Base-by-base conservation (phyloP, 2,329 filamentous ascomycete species). In the Arthrobotrys conoides region DNA sequence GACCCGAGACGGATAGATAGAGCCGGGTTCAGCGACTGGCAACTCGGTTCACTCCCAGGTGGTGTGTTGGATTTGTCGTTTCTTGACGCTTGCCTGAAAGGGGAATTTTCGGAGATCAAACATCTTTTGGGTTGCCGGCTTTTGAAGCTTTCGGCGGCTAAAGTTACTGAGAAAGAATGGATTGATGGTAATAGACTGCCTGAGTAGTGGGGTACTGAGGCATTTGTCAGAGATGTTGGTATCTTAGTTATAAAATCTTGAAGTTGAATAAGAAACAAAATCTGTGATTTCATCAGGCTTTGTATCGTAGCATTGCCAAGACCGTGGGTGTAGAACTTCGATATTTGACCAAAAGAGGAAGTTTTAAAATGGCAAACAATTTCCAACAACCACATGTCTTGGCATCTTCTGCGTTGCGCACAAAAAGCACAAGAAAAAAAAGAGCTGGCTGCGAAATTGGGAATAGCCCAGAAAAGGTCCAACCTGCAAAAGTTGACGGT, bases 391-490 rank as follows among this genome's bases (percentile, higher is more conserved):
- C 65, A 76, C 65, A 64, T 63, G 63, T 69, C 72, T 76, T 76
- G 72, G 65, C 66, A 36, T 6, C 24, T 5, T 14, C 41, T 55
- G 73, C n/a, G 73, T 77, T 77, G 73, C 73, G 67, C 73, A 77
- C 73, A 77, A 77, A 77, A 70, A 41, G 53, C 66, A 48, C 44
- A 22, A 49, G 30, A 64, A 51, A 71, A 77, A 77, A 77, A 77
- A 68, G 70, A 77, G 67, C 55, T 68, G 63, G 59, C 73, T 71
- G 73, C 73, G 68, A 71, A 77, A 77, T 77, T 77, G 61, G 73
- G 73, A 67, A 71, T 77, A 77, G 73, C 67, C 61, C 49, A 69
- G 48, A 5, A 46, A 46, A 51, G 44, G 55, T 14, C 46, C 72
- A 66, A 44, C 65, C 48, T 33, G 66, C 53, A 65, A 63, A 53